Base-by-base conservation (phyloP, 441 rosid species). In the Macaranga tanarius region DNA sequence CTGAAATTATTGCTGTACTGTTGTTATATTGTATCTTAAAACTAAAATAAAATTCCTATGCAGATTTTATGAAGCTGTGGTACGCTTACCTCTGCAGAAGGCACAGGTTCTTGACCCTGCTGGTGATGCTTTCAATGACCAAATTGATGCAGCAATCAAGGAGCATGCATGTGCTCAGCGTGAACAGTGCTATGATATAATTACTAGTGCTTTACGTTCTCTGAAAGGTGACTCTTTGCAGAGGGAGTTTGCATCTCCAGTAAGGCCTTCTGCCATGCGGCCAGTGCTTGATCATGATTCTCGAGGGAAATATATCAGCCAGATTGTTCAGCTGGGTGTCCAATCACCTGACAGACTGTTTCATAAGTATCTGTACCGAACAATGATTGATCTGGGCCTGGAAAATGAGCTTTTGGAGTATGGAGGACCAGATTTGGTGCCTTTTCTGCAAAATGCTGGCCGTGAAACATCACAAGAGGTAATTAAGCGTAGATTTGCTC, bases 31-130 rank as follows among this genome's bases (percentile, higher is more conserved):
- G 58, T 67, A 55, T 65, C 75, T 72, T 69, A 76, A 75, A 74
- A 57, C 75, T 83, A 52, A 74, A 31, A 65, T 77, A 51, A 61
- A 25, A 55, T 65, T 40, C 57, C 48, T 54, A 57, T 88, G 78
- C 91, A 95, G 99, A 84, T 95, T 91, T 87, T 95, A 93, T 86
- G 99, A 91, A 84, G 99, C 98, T 69, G 97, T 93, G 58, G 97
- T 95, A 68, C 86, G 88, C 73, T 85, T 95, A 78, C 93, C 99
- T 77, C 85, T 93, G 74, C 98, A 92, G 79, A 95, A 93, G 79
- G 98, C 97, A 69, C 95, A 89, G 76, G 86, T 92, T 57, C 88
- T 91, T 78, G 98, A 95, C 73, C 97, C 97, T 64, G 89, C 92
- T 22, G 93, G 93, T 59, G 97, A 95, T 86, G 99, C 98, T 76